Evolutionary conservation across 108 stramenopile species (phyloP).

Genomic region (Pseudonitzschia multiseries): DNA sequence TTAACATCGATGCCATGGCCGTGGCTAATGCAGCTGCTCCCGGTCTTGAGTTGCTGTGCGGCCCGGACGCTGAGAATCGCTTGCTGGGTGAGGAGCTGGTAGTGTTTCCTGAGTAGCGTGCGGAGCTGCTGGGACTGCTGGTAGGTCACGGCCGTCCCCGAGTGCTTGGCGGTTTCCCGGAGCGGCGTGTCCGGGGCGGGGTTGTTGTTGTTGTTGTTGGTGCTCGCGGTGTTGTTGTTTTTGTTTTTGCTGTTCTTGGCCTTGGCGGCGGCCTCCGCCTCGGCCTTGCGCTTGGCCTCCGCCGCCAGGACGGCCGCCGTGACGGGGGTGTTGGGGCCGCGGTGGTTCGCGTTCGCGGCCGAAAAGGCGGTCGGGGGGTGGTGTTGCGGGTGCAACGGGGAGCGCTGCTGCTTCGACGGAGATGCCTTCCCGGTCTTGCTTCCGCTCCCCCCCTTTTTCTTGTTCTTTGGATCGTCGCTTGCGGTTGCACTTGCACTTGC

Average conservation of each 20-base stretch:
- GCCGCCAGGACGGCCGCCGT: conserved; percentile 9
- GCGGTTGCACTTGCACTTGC: background rate
- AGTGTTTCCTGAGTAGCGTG: conserved; percentile 59
- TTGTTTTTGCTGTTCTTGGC: background rate
- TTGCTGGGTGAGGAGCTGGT: conserved; percentile 79
- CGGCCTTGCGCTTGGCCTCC: conserved; percentile 1
- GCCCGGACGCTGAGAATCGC: conserved; percentile 74
- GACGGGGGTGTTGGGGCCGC: background rate
- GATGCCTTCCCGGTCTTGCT: background rate
- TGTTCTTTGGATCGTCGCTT: background rate
- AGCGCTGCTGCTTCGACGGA: background rate
- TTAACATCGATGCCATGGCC: too few relatives aligned
- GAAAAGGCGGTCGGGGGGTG: background rate
- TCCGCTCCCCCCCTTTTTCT: background rate
- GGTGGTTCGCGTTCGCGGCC: background rate
- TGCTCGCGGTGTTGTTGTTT: background rate
- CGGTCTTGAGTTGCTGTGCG: conserved; percentile 49
- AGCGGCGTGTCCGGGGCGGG: conserved; percentile 42
- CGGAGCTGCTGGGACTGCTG: conserved; percentile 58
- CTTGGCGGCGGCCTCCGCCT: conserved; percentile 3
- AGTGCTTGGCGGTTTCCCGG: conserved; percentile 28
- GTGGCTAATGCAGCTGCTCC: background rate
- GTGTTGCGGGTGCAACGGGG: background rate
- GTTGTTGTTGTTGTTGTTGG: background rate
- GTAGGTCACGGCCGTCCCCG: conserved; percentile 37